Base-by-base conservation (phyloP, 306 rosid species). In the Citrullus colocynthis region DNA sequence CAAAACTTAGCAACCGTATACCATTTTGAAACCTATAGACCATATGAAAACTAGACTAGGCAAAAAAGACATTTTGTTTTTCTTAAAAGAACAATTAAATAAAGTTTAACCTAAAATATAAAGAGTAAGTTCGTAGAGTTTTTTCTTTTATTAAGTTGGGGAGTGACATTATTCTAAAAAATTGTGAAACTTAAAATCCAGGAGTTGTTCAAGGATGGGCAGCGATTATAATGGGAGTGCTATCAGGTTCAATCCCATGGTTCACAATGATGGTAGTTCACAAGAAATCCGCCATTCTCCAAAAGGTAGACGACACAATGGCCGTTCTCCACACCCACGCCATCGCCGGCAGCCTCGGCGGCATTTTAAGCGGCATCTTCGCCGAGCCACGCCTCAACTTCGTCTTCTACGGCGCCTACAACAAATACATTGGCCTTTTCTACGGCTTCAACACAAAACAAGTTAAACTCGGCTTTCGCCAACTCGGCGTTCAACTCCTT, bases 171-270 rank as follows among this genome's bases (percentile, higher is more conserved):
- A 5, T 36, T 36, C 3, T 48, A 48, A 48, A 11, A 48, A 9
- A 12, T 16, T 32, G 17, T 4, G 16, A 2, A 55, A 55, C 24
- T 1, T 16, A 2, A 52, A 44, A 14, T 79, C 34, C 60, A 85
- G 86, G 88, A 48, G 79, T 85, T 18, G 86, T 85, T 16, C 88
- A 85, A 76, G 85, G 86, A n/a, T 85, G 88, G 88, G 88, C 86
- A 2, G 88, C 88, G 3, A 78, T 85, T 13, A 32, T 85, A 52
- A 85, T 81, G 88, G 88, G 88, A 14, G 1, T 85, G 1, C 30
- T 60, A 11, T 85, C 88, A 0, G 88, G 88, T 3, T 85, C 88
- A 1, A 83, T 83, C 58, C 86, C 86, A 12, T 85, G 88, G 88
- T 83, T 80, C 75, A 85, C 88, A 6, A 85, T 85, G 88, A 85